These are phyloP conservation scores for Spergularia azorica DNA, from an alignment of 179 eudicot species.

Conservation along the genomic window DNA sequence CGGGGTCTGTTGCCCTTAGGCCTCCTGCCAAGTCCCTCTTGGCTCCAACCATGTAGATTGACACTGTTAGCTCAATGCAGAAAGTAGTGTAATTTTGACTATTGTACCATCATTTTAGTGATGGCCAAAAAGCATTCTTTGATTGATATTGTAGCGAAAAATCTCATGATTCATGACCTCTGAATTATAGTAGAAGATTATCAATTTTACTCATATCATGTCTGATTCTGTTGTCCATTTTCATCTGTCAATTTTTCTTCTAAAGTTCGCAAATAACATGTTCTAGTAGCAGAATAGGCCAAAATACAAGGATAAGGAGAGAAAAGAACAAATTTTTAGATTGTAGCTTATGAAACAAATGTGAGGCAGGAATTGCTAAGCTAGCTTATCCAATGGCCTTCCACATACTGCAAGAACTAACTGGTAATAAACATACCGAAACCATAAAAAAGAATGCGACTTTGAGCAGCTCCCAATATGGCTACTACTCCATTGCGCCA, in stretches of 20 bases:
- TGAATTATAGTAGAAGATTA: not conserved
- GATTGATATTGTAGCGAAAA: not conserved
- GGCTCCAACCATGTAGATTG: slow-evolving; percentile 29
- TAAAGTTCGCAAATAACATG: too few species aligned
- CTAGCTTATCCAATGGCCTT: slow-evolving; percentile 29
- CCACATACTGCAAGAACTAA: slow-evolving; percentile 3
- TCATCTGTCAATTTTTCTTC: too few species aligned
- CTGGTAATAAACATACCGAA: not conserved
- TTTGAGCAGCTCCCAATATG: slow-evolving; percentile 11
- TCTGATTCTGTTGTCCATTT: not conserved
- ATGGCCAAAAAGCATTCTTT: slow-evolving; percentile 1
- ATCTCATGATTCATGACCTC: not conserved
- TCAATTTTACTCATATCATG: not conserved
- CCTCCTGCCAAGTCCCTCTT: slow-evolving; percentile 64
- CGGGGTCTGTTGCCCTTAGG: slow-evolving; percentile 56
- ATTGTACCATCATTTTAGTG: slow-evolving; percentile 8
- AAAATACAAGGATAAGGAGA: not conserved
- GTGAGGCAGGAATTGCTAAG: slow-evolving; percentile 26
- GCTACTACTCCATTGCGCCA: slow-evolving; percentile 42
- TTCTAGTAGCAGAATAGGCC: too few species aligned
- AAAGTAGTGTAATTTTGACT: not conserved
- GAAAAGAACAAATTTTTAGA: too few species aligned
- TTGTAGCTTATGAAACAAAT: slow-evolving; percentile 6
- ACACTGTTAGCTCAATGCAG: slow-evolving; percentile 13
- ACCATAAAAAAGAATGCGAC: not conserved